Evolutionary conservation across 148 eudicot species (phyloP).

Genomic region (Suaeda aralocaspica): DNA sequence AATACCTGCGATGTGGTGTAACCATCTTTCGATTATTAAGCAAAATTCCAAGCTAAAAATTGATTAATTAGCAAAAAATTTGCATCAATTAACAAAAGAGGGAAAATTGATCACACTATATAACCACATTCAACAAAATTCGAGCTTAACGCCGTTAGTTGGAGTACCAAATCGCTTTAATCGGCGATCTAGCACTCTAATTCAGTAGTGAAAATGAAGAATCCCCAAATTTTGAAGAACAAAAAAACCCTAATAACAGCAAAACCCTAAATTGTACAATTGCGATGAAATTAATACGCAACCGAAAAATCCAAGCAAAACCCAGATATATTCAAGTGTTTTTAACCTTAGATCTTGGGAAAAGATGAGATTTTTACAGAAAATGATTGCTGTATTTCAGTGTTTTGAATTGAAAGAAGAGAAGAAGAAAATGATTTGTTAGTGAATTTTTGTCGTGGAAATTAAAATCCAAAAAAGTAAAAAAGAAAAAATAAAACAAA

Average conservation of each 20-base stretch:
- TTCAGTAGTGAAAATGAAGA: background rate
- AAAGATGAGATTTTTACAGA: background rate
- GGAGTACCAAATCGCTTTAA: conserved; percentile 12
- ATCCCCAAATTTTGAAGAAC: background rate
- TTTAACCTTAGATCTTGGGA: background rate
- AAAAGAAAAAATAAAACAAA: background rate
- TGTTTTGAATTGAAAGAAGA: background rate
- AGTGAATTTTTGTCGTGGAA: background rate
- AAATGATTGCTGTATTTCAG: too few relatives aligned
- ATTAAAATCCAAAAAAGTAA: background rate
- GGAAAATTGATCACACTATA: background rate
- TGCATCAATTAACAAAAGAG: conserved; percentile 3
- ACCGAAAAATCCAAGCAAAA: background rate
- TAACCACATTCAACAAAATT: background rate
- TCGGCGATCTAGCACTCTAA: conserved; percentile 13
- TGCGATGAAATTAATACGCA: background rate
- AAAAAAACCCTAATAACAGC: background rate
- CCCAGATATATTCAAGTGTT: background rate
- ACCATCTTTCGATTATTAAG: conserved; percentile 17
- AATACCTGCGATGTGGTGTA: conserved; percentile 36
- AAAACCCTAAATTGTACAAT: conserved; percentile 4
- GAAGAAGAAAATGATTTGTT: background rate
- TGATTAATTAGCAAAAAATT: background rate
- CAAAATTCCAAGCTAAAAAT: background rate
- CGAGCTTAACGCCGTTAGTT: background rate